Conservation (phyloP, 768 basidiomycete species). For the Russula abietina region DNA sequence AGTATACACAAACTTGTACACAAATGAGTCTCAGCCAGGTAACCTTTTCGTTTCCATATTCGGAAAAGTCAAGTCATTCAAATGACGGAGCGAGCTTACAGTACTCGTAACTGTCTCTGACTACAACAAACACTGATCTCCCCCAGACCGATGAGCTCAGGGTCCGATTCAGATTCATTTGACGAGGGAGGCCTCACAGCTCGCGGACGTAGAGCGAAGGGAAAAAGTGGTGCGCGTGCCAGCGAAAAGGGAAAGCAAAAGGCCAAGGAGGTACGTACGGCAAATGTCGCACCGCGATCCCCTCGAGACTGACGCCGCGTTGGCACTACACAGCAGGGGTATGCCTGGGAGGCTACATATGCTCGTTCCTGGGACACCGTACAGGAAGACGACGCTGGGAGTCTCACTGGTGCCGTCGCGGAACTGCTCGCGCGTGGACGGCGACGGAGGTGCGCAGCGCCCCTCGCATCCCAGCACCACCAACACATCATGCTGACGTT, state of each 20-base stretch:
- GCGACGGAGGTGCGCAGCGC: conserved; percentile 61
- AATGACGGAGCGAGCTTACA: too few species aligned
- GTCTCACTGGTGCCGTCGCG: conserved; percentile 83
- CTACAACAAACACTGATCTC: too few species aligned
- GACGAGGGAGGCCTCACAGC: conserved; percentile 18
- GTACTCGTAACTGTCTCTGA: too few species aligned
- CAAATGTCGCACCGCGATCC: not conserved
- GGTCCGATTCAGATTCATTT: conserved; percentile 21
- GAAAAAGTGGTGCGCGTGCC: not conserved
- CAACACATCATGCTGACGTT: not conserved
- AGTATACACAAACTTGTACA: too few species aligned
- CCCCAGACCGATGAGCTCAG: conserved; percentile 3
- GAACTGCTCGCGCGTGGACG: conserved; percentile 82
- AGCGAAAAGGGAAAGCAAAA: conserved; percentile 21
- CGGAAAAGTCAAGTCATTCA: too few species aligned
- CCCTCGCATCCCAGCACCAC: not conserved
- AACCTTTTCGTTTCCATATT: too few species aligned
- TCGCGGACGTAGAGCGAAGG: conserved; percentile 16
- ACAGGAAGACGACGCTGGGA: conserved; percentile 91
- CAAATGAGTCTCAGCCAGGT: too few species aligned
- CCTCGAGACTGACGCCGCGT: not conserved
- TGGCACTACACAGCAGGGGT: conserved; percentile 52
- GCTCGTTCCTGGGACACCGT: conserved; percentile 95
- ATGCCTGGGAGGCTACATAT: conserved; percentile 96
- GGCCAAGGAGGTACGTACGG: conserved; percentile 23